Evolutionary conservation across 805 yeast genomes (phyloP).

Genomic region (Maudiozyma pseudohumilis): DNA sequence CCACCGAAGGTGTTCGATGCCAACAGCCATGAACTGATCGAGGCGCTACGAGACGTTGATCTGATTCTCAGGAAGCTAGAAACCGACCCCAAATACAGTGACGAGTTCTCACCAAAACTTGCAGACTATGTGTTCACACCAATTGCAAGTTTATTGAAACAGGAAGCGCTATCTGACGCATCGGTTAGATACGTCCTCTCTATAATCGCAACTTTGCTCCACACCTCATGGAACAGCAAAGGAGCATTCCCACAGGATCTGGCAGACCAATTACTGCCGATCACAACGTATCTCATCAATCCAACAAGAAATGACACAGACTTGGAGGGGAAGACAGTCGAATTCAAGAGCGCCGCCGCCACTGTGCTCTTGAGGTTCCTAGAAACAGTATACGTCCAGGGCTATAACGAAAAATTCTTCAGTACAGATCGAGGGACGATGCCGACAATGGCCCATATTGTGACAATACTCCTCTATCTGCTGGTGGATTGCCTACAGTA

Average conservation of each 20-base stretch:
- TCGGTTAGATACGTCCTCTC: slow-evolving; percentile 38
- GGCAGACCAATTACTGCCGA: slow-evolving; percentile 38
- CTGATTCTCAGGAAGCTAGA: slow-evolving; percentile 9
- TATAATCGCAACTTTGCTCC: slow-evolving; percentile 37
- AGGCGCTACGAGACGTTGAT: slow-evolving; percentile 30
- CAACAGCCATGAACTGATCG: slow-evolving; percentile 24
- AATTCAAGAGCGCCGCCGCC: slow-evolving; percentile 30
- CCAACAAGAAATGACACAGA: slow-evolving; percentile 19
- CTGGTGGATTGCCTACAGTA: slow-evolving; percentile 19
- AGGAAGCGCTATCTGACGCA: slow-evolving; percentile 36
- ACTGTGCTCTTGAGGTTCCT: slow-evolving; percentile 25
- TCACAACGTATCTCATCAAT: slow-evolving; percentile 36
- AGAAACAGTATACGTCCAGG: slow-evolving; percentile 26
- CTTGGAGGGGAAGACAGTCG: slow-evolving; percentile 4
- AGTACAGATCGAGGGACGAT: slow-evolving; percentile 15
- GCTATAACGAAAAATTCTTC: slow-evolving; percentile 12
- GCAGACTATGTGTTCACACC: slow-evolving; percentile 61
- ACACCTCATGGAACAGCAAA: slow-evolving; percentile 37
- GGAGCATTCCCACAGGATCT: slow-evolving; percentile 31
- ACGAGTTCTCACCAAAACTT: slow-evolving; percentile 30
- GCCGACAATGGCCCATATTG: slow-evolving; percentile 39
- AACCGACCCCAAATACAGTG: slow-evolving; percentile 3
- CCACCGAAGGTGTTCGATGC: slow-evolving; percentile 29
- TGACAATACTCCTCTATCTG: slow-evolving; percentile 35
- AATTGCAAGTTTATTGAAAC: slow-evolving; percentile 41